A percentile compares a stretch with the other conserved stretches of the same genome.
phyloP scores from a whole-genome alignment of 1,139 yeast species.

The Yueomyces sp. region DNA sequence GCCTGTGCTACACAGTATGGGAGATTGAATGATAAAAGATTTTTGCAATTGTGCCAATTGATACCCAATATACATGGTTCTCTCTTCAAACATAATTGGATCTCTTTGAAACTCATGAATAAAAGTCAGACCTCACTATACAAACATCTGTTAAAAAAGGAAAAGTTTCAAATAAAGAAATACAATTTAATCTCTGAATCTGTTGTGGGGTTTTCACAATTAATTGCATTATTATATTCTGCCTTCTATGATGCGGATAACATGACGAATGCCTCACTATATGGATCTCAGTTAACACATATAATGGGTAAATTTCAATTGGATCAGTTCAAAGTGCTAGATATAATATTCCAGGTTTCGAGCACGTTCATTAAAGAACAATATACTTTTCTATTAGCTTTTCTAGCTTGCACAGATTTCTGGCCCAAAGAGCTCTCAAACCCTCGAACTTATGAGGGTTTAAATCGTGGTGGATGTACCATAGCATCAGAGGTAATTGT shows the following conservation, averaged over 20 bases:
- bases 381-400: slow-evolving; percentile 33
- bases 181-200: slow-evolving; percentile 71
- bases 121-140: slow-evolving; percentile 10
- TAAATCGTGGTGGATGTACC: slow-evolving; percentile 44
- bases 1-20: slow-evolving; percentile 9
- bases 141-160: slow-evolving; percentile 16
- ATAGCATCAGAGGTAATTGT: slow-evolving; percentile 43
- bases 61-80: slow-evolving; percentile 10
- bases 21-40: slow-evolving; percentile 7
- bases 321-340: slow-evolving; percentile 65
- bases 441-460: slow-evolving; percentile 16
- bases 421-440: slow-evolving; percentile 42
- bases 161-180: slow-evolving; percentile 53
- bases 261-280: slow-evolving; percentile 31
- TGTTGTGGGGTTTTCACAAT: slow-evolving; percentile 66
- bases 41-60: slow-evolving; percentile 6
- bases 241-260: slow-evolving; percentile 34
- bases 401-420: slow-evolving; percentile 46
- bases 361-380: slow-evolving; percentile 34
- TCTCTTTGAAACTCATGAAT: slow-evolving; percentile 12
- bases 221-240: slow-evolving; percentile 39
- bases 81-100: slow-evolving; percentile 16
- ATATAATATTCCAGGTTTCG: slow-evolving; percentile 43
- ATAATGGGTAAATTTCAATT: slow-evolving; percentile 67
- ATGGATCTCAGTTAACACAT: slow-evolving; percentile 40